Evolutionary conservation across 169 alveolate genomes (phyloP), one percentile per base, ranked within the genome.

Genomic region (Eimeria acervulina): DNA sequence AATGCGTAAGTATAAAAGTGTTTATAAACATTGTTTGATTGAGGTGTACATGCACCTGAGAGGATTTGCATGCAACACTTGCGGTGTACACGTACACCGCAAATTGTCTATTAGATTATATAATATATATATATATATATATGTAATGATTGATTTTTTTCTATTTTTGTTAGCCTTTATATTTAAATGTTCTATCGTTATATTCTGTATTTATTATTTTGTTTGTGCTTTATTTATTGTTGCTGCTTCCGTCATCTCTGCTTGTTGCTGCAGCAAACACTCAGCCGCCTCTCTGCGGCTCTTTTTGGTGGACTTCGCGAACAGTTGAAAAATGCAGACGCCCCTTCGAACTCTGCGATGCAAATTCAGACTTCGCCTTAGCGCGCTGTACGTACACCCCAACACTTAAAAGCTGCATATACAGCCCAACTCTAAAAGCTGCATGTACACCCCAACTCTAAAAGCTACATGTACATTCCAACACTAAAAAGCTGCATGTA

Each of bases 251-350:
- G 12, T 47, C 12, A 7, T 7, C 31, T 13, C 12, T 12, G 40
- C 51, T 13, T 33, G 40, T 33, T 21, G 21, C n/a, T 10, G 89
- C 55, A 78, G 89, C 66, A 19, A 44, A 78, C 66, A 42, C 66
- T 5, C 55, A 78, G 66, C 89, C 55, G 28, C 55, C 38, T 8
- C 89, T 78, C n/a, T 44, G 63, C 44, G 63, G 63, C 13, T 40
- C 66, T 28, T 78, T 78, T 63, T 38, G 66, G 66, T 78, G 89
- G 55, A 44, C 89, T 26, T 40, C 89, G 89, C n/a, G 89, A 31
- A 78, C 44, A 40, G 63, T 17, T 36, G 63, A 44, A 44, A 78
- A 78, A 26, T 40, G 66, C n/a, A n/a, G 63, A 21, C 5, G 89
- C 5, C 89, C 63, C 10, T 78, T 78, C 66, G 89, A 78, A 36